Conservation (phyloP, 176 grass and related monocot genomes). For the Avena insularis region DNA sequence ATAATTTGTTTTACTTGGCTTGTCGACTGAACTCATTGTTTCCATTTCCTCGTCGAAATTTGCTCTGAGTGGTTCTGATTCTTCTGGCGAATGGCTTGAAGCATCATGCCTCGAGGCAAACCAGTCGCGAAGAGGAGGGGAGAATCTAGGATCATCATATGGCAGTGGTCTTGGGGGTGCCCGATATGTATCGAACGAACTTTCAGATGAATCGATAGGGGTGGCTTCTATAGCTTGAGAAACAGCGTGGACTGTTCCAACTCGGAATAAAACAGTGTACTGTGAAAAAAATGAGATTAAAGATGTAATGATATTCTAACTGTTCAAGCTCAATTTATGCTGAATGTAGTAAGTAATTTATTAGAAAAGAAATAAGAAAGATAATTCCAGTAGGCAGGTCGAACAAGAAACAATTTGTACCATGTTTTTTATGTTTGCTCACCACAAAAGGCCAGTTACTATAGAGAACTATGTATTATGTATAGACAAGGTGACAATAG, state of each 20-base stretch:
- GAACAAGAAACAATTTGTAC: background rate
- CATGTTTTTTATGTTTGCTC: background rate
- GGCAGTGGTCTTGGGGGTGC: slow-evolving; percentile 83
- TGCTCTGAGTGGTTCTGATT: slow-evolving; percentile 72
- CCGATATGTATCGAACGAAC: slow-evolving; percentile 76
- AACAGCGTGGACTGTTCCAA: slow-evolving; percentile 58
- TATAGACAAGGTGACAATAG: background rate
- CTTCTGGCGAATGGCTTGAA: slow-evolving; percentile 73
- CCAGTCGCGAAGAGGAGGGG: slow-evolving; percentile 53
- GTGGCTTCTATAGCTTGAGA: slow-evolving; percentile 74
- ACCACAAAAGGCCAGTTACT: background rate
- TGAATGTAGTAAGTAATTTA: background rate
- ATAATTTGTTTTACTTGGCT: slow-evolving; percentile 70
- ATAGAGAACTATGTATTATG: background rate
- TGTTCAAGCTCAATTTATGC: background rate
- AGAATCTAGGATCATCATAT: slow-evolving; percentile 92
- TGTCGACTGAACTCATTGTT: slow-evolving; percentile 49
- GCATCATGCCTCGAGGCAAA: slow-evolving; percentile 60
- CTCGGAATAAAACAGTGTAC: slow-evolving; percentile 87
- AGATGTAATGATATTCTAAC: background rate
- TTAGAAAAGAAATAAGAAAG: background rate
- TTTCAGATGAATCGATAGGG: slow-evolving; percentile 59
- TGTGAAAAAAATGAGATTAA: slow-evolving; percentile 39
- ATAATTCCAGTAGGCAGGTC: background rate
- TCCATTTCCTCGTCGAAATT: slow-evolving; percentile 62